Conservation (phyloP, 495 filamentous ascomycete genomes). For the Hyaloscypha variabilis region DNA sequence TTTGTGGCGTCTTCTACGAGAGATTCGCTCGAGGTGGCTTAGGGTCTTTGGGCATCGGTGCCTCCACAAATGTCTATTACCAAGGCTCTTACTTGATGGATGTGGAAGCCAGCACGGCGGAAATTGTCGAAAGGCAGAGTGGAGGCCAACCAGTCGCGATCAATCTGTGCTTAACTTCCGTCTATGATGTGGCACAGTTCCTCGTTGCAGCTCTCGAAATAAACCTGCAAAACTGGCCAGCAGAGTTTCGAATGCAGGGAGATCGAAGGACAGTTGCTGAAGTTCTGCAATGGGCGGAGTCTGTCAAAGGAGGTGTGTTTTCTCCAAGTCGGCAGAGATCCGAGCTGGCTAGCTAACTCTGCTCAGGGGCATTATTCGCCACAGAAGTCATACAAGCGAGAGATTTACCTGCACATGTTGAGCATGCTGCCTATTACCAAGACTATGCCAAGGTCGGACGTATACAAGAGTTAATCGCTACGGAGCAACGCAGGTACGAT, state of each 20-base stretch:
- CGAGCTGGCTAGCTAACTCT: background rate
- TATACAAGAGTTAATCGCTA: constrained; percentile 47
- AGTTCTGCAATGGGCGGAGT: constrained; percentile 39
- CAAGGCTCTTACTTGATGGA: constrained; percentile 69
- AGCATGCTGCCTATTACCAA: constrained; percentile 27
- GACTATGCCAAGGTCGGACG: constrained; percentile 25
- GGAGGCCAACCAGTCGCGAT: constrained; percentile 52
- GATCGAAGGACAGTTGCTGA: constrained; percentile 58
- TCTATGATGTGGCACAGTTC: constrained; percentile 66
- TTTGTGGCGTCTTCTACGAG: constrained; percentile 78
- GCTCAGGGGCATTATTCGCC: constrained; percentile 16
- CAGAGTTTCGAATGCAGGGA: constrained; percentile 66
- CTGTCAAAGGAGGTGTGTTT: constrained; percentile 27
- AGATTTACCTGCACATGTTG: constrained; percentile 25
- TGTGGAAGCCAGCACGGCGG: constrained; percentile 54
- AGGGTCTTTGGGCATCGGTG: constrained; percentile 53
- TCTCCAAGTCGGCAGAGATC: background rate
- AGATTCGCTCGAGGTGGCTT: constrained; percentile 69
- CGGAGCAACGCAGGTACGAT: constrained; percentile 49
- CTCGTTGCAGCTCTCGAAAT: constrained; percentile 63
- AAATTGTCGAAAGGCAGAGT: constrained; percentile 54
- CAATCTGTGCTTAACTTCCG: constrained; percentile 60
- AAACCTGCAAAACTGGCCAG: constrained; percentile 62
- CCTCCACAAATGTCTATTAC: constrained; percentile 43
- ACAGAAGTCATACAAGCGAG: constrained; percentile 25